Percentiles rank a stretch among this genome's conserved stretches.
Conservation (phyloP, 139 green algal genomes). For the Chlamydomonas sp. region DNA sequence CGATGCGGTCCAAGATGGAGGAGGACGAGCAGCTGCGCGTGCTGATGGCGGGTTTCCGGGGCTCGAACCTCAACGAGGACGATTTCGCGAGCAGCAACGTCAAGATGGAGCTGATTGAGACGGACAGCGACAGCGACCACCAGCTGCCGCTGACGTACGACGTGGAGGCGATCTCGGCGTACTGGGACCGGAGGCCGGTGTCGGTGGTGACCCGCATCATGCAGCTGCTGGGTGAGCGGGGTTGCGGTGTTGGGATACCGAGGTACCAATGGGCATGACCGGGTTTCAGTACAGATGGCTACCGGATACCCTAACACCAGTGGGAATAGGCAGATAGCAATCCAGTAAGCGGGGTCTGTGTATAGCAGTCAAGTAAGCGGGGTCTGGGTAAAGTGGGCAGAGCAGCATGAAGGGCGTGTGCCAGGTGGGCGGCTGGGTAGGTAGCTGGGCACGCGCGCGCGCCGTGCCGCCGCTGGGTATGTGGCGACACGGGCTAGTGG, state of each 20-base stretch:
- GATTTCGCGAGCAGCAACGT: constrained; percentile 87
- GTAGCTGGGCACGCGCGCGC: too few species aligned
- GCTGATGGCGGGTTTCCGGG: constrained; percentile 55
- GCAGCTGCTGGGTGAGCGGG: constrained; percentile 80
- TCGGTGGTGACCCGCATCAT: constrained; percentile 84
- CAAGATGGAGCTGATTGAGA: constrained; percentile 71
- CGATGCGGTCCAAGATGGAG: constrained; percentile 32
- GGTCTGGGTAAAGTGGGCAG: too few species aligned
- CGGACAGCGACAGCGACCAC: constrained; percentile 2
- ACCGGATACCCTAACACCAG: too few species aligned
- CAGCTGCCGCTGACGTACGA: constrained; percentile 86
- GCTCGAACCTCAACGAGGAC: constrained; percentile 82
- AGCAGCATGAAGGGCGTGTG: too few species aligned
- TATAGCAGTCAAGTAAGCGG: too few species aligned
- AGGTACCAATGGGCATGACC: neutral
- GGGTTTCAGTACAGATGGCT: too few species aligned
- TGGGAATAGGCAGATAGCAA: too few species aligned
- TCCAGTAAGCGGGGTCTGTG: too few species aligned
- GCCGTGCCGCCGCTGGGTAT: too few species aligned
- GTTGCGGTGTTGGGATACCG: neutral
- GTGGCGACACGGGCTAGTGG: too few species aligned
- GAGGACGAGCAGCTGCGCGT: constrained; percentile 55
- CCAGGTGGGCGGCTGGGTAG: too few species aligned
- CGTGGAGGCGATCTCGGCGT: constrained; percentile 84
- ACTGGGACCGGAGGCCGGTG: constrained; percentile 87